Evolutionary conservation across 176 grass and related monocot species (phyloP), one percentile per base, ranked within the genome.

Genomic region (Carex scoparia): DNA sequence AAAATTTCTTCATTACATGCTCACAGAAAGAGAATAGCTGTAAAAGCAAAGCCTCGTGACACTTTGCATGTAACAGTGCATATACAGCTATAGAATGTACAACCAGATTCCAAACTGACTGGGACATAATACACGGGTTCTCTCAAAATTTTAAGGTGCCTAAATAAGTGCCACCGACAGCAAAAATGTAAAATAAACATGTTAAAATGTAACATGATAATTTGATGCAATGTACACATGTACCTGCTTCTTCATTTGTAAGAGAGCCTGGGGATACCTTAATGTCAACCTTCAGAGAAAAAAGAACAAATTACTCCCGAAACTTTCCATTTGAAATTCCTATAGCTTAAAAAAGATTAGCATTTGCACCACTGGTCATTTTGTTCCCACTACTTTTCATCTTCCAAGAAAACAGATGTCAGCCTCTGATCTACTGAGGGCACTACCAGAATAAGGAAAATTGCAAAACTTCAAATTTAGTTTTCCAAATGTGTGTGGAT

Each of bases 231-330:
- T 81, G 69, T 81, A 38, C 32, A 46, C 44, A 31, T 57, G 1
- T 68, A 99, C 96, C 93, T 89, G 93, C 85, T 87, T 94, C 90
- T 88, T 99, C 96, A 84, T 95, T 90, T 84, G 90, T 91, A 88
- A 94, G 93, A 74, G 96, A 99, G 11, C 96, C 96, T 54, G 93
- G 93, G 58, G 96, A 88, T 83, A 95, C 96, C 85, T 84, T 94
- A 40, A 99, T 99, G 85, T 99, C 96, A 82, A 95, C 84, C 96
- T 98, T 69, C 54, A 87, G 81, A 53, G 40, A 51, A 83, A 57
- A 78, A 56, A 33, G 11, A 6, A 55, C 32, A 53, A 57, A 35
- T 78, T 78, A 78, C 49, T 78, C 48, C 16, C 33, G 56, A 61
- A 80, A 14, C 2, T 30, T 68, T 83, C 56, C 10, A 83, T 49